phyloP scores from a whole-genome alignment of 495 filamentous ascomycete species.

The Trichoderma virens region DNA sequence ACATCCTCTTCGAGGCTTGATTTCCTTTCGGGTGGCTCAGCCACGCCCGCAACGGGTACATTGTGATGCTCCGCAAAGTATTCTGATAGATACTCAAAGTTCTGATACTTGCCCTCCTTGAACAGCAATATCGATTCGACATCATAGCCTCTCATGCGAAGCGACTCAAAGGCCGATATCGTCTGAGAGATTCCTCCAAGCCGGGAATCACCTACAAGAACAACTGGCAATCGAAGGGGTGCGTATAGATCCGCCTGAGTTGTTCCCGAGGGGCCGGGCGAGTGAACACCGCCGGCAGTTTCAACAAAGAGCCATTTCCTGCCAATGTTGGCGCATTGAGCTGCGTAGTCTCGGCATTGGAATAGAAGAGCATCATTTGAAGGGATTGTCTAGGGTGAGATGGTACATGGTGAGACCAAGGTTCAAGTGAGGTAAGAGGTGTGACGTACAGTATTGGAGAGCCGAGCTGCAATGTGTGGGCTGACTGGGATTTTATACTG shows the following conservation, averaged over 20 bases:
- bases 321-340: constrained; percentile 34
- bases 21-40: constrained; percentile 40
- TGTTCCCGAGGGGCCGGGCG: constrained; percentile 62
- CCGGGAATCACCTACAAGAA: constrained; percentile 61
- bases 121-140: constrained; percentile 59
- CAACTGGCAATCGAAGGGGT: constrained; percentile 60
- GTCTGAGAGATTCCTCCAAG: constrained; percentile 69
- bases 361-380: constrained; percentile 40
- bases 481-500: constrained; percentile 66
- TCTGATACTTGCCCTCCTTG: constrained; percentile 51
- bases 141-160: constrained; percentile 66
- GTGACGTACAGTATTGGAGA: constrained; percentile 15
- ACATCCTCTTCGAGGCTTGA: constrained; percentile 35
- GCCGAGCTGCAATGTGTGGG: constrained; percentile 61
- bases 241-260: constrained; percentile 69
- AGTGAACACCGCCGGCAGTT: constrained; percentile 71
- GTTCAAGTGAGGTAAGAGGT: background rate
- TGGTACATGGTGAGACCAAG: background rate
- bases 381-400: constrained; percentile 24
- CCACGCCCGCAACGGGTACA: constrained; percentile 46
- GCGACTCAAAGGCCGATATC: constrained; percentile 67
- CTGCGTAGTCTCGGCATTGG: constrained; percentile 36
- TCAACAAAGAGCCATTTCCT: constrained; percentile 52
- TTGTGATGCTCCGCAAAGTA: constrained; percentile 51
- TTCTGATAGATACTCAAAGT: constrained; percentile 52